phyloP scores from a whole-genome alignment of 1,284 basidiomycete species.

The Trametes hirsuta region DNA sequence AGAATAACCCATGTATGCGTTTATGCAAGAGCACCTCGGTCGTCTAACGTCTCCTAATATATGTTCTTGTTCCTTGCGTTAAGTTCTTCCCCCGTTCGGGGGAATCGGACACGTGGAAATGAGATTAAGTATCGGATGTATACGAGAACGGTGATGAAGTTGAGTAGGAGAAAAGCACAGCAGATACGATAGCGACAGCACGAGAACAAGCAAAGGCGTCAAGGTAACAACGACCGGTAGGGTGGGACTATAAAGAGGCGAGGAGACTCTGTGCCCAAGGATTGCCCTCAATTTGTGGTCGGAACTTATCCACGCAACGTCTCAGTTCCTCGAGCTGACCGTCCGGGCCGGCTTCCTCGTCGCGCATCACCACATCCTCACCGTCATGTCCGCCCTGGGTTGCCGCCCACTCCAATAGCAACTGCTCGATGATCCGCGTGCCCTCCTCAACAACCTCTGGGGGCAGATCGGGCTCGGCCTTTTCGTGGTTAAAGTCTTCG shows the following conservation, averaged over 20 bases:
- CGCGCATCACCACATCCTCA: slow-evolving; percentile 63
- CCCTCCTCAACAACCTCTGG: slow-evolving; percentile 77
- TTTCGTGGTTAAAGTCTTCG: slow-evolving; percentile 81
- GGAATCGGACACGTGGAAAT: no score
- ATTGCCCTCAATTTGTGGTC: slow-evolving; percentile 72
- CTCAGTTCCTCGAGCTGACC: slow-evolving; percentile 70
- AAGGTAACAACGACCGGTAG: neutral
- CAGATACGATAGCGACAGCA: slow-evolving; percentile 13
- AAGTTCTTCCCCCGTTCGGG: no score
- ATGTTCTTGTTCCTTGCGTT: no score
- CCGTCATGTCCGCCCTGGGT: slow-evolving; percentile 39
- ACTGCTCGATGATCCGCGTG: slow-evolving; percentile 78
- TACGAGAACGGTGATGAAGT: neutral
- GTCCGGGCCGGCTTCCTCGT: slow-evolving; percentile 49
- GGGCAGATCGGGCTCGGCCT: slow-evolving; percentile 49
- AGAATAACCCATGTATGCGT: neutral
- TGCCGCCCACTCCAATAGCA: slow-evolving; percentile 78
- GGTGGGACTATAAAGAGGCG: slow-evolving; percentile 26
- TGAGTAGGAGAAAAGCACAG: slow-evolving; percentile 5
- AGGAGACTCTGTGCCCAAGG: slow-evolving; percentile 76
- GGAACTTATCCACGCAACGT: slow-evolving; percentile 68
- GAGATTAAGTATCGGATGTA: no score
- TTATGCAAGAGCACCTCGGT: neutral
- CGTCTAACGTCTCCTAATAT: no score
- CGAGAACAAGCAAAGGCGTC: neutral